Evolutionary conservation across 495 filamentous ascomycete species (phyloP).

Genomic region (Podospora comata): DNA sequence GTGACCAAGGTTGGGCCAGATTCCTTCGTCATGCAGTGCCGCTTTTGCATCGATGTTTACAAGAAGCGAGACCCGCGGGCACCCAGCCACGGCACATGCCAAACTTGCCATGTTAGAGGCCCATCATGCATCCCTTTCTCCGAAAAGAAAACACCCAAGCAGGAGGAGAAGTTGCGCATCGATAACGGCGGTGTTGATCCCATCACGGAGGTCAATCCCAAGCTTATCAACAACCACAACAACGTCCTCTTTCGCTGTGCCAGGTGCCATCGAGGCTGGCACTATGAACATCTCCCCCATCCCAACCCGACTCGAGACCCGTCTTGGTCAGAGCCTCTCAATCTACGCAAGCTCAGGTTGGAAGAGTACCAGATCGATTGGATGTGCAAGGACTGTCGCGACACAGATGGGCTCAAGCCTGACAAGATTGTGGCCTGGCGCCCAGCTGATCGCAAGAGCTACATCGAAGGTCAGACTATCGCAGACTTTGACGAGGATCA

Average conservation of each 20-base stretch:
- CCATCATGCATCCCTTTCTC: slow-evolving; percentile 66
- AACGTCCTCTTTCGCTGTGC: slow-evolving; percentile 82
- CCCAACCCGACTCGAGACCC: slow-evolving; percentile 34
- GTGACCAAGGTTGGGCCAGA: slow-evolving; percentile 82
- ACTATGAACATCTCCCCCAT: slow-evolving; percentile 73
- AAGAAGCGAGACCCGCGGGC: slow-evolving; percentile 63
- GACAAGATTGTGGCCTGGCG: slow-evolving; percentile 83
- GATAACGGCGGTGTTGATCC: slow-evolving; percentile 79
- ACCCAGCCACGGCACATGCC: slow-evolving; percentile 69
- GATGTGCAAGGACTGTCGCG: slow-evolving; percentile 70
- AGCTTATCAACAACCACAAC: slow-evolving; percentile 67
- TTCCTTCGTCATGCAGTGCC: slow-evolving; percentile 86
- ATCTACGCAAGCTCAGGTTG: slow-evolving; percentile 38
- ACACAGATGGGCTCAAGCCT: slow-evolving; percentile 55
- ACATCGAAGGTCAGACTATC: slow-evolving; percentile 44
- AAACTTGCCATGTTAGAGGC: slow-evolving; percentile 60
- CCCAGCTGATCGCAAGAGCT: slow-evolving; percentile 53
- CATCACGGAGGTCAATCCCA: slow-evolving; percentile 55
- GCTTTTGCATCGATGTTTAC: slow-evolving; percentile 68
- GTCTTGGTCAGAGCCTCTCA: slow-evolving; percentile 37
- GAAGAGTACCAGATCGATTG: slow-evolving; percentile 64
- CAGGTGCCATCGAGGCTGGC: slow-evolving; percentile 73
- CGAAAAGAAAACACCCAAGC: slow-evolving; percentile 61
- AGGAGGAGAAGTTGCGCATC: slow-evolving; percentile 76
- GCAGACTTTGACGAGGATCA: slow-evolving; percentile 59